Evolutionary conservation across 352 stramenopile species (phyloP).

Genomic region (Globisporangium splendens): DNA sequence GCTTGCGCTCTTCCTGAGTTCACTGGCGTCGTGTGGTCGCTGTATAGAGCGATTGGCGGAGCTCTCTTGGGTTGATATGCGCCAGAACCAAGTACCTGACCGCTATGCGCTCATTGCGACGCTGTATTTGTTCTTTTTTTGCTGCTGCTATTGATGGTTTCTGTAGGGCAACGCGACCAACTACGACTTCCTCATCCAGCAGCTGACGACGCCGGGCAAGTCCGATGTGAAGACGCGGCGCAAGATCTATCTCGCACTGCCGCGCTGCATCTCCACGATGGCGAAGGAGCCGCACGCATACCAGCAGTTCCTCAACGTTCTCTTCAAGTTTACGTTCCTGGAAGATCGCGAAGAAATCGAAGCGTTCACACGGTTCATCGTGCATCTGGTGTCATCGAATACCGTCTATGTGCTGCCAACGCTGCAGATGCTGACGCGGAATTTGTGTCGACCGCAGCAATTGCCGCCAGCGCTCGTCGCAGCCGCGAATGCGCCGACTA

Average conservation of each 20-base stretch:
- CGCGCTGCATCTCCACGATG: constrained; percentile 73
- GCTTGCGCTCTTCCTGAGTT: too few relatives aligned
- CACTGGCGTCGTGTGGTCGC: too few relatives aligned
- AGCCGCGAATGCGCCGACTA: constrained; percentile 7
- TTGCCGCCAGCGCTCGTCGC: constrained; percentile 33
- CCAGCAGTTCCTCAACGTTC: constrained; percentile 62
- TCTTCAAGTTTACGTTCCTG: constrained; percentile 82
- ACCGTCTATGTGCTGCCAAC: constrained; percentile 77
- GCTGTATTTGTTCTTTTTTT: neutral
- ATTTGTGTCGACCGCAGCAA: constrained; percentile 52
- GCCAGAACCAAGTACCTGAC: too few relatives aligned
- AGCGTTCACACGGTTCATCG: constrained; percentile 68
- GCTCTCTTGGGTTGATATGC: neutral
- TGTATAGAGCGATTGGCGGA: too few relatives aligned
- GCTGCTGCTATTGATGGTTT: neutral
- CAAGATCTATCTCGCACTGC: constrained; percentile 72
- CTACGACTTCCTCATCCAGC: constrained; percentile 73
- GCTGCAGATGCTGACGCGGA: constrained; percentile 82
- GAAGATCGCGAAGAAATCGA: constrained; percentile 50
- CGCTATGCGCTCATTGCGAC: too few relatives aligned
- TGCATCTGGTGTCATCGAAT: constrained; percentile 81
- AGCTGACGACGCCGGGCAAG: constrained; percentile 40
- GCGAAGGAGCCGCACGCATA: constrained; percentile 69
- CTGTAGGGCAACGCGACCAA: constrained; percentile 71
- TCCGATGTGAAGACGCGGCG: constrained; percentile 41